Conservation (phyloP, 352 stramenopile genomes). For the Peronospora destructor region DNA sequence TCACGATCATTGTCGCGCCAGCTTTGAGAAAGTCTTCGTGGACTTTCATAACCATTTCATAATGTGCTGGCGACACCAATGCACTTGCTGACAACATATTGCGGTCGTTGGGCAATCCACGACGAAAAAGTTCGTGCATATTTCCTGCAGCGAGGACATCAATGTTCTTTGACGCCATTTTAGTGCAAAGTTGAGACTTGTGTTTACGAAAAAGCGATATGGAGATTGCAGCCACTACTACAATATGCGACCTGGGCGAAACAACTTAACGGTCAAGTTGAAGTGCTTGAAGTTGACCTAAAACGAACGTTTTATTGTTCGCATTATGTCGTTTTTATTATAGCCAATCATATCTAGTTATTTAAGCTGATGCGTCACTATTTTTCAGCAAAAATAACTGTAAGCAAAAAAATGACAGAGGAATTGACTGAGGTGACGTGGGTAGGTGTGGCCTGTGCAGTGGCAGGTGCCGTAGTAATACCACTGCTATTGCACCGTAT, state of each 20-base stretch:
- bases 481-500: constrained; percentile 51
- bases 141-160: constrained; percentile 77
- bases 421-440: constrained; percentile 32
- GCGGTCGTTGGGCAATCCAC: constrained; percentile 81
- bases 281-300: no score
- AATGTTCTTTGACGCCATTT: constrained; percentile 26
- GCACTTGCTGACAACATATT: constrained; percentile 87
- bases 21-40: constrained; percentile 73
- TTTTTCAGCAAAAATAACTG: constrained; percentile 9
- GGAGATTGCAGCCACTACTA: constrained; percentile 12
- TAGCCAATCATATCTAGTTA: constrained; percentile 5
- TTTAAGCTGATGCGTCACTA: constrained; percentile 2
- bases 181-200: no score
- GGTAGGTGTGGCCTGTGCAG: constrained; percentile 31
- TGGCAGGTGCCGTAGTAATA: constrained; percentile 30
- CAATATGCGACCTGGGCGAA: constrained; percentile 16
- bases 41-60: constrained; percentile 59
- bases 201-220: not conserved
- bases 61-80: constrained; percentile 55
- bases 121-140: constrained; percentile 85
- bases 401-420: constrained; percentile 15
- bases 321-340: not conserved
- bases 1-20: constrained; percentile 77
- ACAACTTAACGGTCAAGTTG: constrained; percentile 16
- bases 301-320: no score